phyloP scores from a whole-genome alignment of 2,329 filamentous ascomycete species.

The Pseudogymnoascus sp. region DNA sequence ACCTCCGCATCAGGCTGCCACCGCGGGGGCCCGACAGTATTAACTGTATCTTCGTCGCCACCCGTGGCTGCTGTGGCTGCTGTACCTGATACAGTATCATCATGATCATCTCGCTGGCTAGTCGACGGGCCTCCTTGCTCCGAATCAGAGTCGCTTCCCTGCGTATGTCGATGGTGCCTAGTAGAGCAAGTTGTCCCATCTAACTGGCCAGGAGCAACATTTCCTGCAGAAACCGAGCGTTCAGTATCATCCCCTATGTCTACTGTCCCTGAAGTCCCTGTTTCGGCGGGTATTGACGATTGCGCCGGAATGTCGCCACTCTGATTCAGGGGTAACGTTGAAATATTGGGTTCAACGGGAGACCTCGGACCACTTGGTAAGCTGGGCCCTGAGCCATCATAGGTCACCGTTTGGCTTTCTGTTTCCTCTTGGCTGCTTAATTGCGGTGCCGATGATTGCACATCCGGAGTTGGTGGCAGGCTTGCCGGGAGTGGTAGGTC shows the following conservation, averaged over 20 bases:
- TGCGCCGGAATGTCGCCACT: background rate
- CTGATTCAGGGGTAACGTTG: background rate
- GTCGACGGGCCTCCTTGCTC: background rate
- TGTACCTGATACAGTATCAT: background rate
- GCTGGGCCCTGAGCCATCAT: background rate
- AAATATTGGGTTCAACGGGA: background rate
- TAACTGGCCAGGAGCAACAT: background rate
- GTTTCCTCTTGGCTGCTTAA: background rate
- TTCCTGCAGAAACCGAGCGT: background rate
- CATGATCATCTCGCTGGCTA: background rate
- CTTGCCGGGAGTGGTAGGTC: background rate
- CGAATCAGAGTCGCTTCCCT: background rate
- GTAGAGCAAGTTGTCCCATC: background rate
- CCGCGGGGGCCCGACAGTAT: conserved; percentile 51
- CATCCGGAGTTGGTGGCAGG: background rate
- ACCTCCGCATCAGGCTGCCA: conserved; percentile 90
- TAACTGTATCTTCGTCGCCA: background rate
- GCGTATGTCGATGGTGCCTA: background rate
- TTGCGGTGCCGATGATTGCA: background rate
- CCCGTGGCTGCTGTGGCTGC: background rate
- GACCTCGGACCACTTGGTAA: background rate
- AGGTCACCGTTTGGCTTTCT: background rate
- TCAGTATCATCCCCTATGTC: background rate
- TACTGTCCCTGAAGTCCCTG: background rate
- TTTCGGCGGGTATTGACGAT: background rate